These are phyloP conservation scores for Arctium minus DNA, from an alignment of 129 eudicot genomes.

Conservation along the genomic window DNA sequence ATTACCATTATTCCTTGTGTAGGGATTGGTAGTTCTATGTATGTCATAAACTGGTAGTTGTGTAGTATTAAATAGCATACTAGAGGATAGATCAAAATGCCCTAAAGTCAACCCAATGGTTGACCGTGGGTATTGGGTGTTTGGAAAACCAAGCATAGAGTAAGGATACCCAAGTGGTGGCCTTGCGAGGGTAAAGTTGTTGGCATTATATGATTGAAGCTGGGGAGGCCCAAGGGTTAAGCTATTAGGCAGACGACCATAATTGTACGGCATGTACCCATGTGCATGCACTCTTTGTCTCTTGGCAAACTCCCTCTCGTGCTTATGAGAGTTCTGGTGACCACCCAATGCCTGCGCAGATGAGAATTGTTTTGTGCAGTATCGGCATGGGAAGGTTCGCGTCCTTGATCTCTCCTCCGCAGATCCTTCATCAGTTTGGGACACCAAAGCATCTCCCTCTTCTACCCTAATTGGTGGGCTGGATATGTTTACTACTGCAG, in stretches of 20 bases:
- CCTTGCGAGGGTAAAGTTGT: constrained; percentile 1
- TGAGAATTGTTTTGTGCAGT: constrained; percentile 38
- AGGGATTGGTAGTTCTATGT: not conserved
- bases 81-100: not conserved
- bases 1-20: not conserved
- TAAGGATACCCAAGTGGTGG: not conserved
- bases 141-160: not conserved
- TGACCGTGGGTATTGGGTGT: constrained; percentile 2
- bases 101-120: not conserved
- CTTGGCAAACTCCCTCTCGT: constrained; percentile 41
- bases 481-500: not conserved
- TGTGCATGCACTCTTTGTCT: constrained; percentile 9
- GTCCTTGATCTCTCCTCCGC: not conserved
- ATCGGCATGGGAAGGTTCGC: constrained; percentile 22
- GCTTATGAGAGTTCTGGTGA: constrained; percentile 60
- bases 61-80: not conserved
- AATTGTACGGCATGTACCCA: not conserved
- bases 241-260: not conserved
- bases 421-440: not conserved
- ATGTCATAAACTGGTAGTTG: not conserved
- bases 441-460: not conserved
- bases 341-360: constrained; percentile 67
- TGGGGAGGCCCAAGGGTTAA: not conserved
- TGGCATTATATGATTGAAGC: not conserved
- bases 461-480: not conserved